Evolutionary conservation across 1,139 yeast species (phyloP).

Genomic region (Debaryomyces robertsiae): DNA sequence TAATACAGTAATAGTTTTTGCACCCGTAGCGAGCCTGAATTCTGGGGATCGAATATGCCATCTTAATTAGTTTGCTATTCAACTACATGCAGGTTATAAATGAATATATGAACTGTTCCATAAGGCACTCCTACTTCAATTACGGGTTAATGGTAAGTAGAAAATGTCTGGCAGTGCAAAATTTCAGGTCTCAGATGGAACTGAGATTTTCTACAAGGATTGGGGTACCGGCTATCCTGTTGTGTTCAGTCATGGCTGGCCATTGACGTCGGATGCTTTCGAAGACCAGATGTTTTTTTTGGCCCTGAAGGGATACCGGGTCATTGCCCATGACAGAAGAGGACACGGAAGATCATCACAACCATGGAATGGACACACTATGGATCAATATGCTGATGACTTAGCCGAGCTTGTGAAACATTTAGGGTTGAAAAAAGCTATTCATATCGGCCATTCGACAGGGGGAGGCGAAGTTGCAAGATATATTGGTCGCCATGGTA

Average conservation of each 20-base stretch:
- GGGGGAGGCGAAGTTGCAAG: slow-evolving; percentile 24
- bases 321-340: slow-evolving; percentile 22
- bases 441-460: slow-evolving; percentile 22
- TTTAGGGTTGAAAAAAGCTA: slow-evolving; percentile 17
- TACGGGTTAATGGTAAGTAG: too few species aligned
- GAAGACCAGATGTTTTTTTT: slow-evolving; percentile 21
- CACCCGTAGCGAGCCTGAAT: too few species aligned
- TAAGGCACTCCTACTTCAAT: too few species aligned
- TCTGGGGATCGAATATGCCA: too few species aligned
- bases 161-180: not conserved
- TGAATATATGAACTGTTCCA: too few species aligned
- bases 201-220: slow-evolving; percentile 18
- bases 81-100: too few species aligned
- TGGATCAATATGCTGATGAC: slow-evolving; percentile 25
- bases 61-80: too few species aligned
- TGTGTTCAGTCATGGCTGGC: slow-evolving; percentile 24
- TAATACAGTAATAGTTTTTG: too few species aligned
- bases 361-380: slow-evolving; percentile 19
- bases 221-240: slow-evolving; percentile 21
- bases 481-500: slow-evolving; percentile 20
- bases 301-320: slow-evolving; percentile 21
- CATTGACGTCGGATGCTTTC: slow-evolving; percentile 21
- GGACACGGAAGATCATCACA: slow-evolving; percentile 23
- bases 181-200: slow-evolving; percentile 15
- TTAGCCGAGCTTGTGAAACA: slow-evolving; percentile 19